Evolutionary conservation across 768 basidiomycete genomes (phyloP), one percentile per base, ranked within the genome.

Genomic region (Podaxis mareebaensis): DNA sequence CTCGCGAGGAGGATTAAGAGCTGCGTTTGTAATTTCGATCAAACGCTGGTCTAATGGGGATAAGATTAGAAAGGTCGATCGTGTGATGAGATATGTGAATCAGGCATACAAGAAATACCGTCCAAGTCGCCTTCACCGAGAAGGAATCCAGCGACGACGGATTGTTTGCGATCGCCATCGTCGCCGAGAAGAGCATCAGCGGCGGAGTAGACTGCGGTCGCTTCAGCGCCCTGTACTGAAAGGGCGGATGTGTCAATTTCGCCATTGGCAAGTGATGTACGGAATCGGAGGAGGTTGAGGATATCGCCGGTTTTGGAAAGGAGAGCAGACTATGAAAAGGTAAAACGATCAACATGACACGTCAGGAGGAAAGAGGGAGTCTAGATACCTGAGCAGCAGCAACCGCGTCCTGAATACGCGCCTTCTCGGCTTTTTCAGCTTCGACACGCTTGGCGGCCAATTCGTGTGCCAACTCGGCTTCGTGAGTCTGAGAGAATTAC

Each of bases 391-490:
- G 79, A 17, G 87, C 80, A 44, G 79, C 79, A 56, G 83, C 76
- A 54, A 91, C 77, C 53, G 87, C 86, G 3, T 81, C 75, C 39
- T 82, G 75, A 53, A 89, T 73, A 65, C 84, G 84, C 48, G 81
- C 76, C 64, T 82, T 82, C 66, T 88, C 85, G 17, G 76, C 76
- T 66, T 80, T 83, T 59, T 88, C 87, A 24, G 78, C 77, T 67
- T 90, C 87, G 49, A 75, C 77, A 63, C 82, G 83, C 71, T 85
- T 86, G 52, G 71, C 69, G 12, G 83, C 77, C 26, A 85, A 69
- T 66, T 91, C 86, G 49, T 83, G 84, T 0, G 77, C 79, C 15
- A 84, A 67, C 65, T 91, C 90, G 1, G 82, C 77, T 75, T 93
- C 92, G 67, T 89, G 79, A 48, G 73, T 73, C 92, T 93, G 66